Conservation (phyloP, 306 rosid species). For the Vigna angularis region DNA sequence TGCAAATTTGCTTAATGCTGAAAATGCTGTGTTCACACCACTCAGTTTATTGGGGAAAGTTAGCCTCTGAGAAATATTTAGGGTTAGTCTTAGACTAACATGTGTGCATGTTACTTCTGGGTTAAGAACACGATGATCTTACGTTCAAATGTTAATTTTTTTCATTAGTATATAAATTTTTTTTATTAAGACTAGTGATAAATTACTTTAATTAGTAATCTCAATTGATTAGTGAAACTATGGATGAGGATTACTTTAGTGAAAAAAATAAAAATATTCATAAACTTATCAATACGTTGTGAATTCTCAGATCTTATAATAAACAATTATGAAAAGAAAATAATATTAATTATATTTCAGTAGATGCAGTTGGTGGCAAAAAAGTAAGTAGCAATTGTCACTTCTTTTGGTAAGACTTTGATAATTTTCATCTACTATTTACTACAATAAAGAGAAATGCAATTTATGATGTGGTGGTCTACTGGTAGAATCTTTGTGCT, state of each 20-base stretch:
- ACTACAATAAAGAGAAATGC: conserved; percentile 3
- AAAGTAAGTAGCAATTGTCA: neutral
- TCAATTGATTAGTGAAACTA: too few relatives aligned
- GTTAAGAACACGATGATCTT: neutral
- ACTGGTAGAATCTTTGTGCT: conserved; percentile 13
- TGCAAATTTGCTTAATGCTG: neutral
- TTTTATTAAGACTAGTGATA: too few relatives aligned
- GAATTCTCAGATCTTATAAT: too few relatives aligned
- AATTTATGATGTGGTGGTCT: conserved; percentile 9
- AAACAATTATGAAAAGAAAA: too few relatives aligned
- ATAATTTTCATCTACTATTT: conserved; percentile 12
- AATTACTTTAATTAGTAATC: too few relatives aligned
- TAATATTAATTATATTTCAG: neutral
- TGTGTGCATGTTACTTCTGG: neutral
- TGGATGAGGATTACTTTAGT: too few relatives aligned
- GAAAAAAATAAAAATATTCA: too few relatives aligned
- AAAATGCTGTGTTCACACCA: neutral
- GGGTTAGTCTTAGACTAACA: conserved; percentile 6
- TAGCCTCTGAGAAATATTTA: neutral
- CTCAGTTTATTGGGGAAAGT: neutral
- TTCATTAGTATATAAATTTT: too few relatives aligned
- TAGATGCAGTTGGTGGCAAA: neutral
- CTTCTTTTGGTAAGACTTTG: neutral
- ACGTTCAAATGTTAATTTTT: neutral
- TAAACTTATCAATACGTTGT: too few relatives aligned